These are phyloP conservation scores for Boletus rubescentipes DNA, from an alignment of 768 basidiomycete genomes.

Conservation along the genomic window DNA sequence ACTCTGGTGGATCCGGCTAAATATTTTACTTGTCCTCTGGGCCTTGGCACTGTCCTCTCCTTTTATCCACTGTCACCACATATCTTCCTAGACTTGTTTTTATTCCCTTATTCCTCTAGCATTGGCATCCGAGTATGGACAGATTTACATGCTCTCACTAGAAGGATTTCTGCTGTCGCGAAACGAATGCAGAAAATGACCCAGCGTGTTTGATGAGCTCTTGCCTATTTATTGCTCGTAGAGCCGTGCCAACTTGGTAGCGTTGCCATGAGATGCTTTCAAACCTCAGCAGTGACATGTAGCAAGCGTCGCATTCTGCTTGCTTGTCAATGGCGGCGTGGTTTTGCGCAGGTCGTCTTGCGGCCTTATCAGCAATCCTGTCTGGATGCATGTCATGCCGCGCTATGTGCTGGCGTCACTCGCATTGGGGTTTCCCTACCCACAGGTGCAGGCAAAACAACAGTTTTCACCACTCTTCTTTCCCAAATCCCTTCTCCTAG, in stretches of 20 bases:
- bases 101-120: slow-evolving; percentile 28
- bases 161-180: slow-evolving; percentile 15
- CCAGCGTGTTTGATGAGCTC: not conserved
- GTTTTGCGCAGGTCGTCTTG: slow-evolving; percentile 36
- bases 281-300: not conserved
- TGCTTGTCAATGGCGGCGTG: slow-evolving; percentile 7
- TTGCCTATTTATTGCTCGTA: not conserved
- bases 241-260: not conserved
- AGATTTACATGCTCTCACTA: slow-evolving; percentile 25
- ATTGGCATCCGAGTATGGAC: slow-evolving; percentile 23
- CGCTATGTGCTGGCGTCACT: slow-evolving; percentile 62
- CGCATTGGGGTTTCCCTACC: slow-evolving; percentile 85
- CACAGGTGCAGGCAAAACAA: slow-evolving; percentile 87
- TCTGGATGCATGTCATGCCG: slow-evolving; percentile 71
- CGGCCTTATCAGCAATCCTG: slow-evolving; percentile 91
- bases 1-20: slow-evolving; percentile 77
- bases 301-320: not conserved
- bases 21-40: slow-evolving; percentile 20
- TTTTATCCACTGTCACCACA: slow-evolving; percentile 21
- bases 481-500: slow-evolving; percentile 54
- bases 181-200: slow-evolving; percentile 17
- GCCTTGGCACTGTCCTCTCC: slow-evolving; percentile 32
- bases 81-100: slow-evolving; percentile 35
- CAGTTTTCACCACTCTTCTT: slow-evolving; percentile 84
- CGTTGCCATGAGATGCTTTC: slow-evolving; percentile 14